A percentile compares a stretch with the other conserved stretches of the same genome.
Conservation (phyloP, 1,284 basidiomycete genomes). For the Sanghuangporus sanghuang region DNA sequence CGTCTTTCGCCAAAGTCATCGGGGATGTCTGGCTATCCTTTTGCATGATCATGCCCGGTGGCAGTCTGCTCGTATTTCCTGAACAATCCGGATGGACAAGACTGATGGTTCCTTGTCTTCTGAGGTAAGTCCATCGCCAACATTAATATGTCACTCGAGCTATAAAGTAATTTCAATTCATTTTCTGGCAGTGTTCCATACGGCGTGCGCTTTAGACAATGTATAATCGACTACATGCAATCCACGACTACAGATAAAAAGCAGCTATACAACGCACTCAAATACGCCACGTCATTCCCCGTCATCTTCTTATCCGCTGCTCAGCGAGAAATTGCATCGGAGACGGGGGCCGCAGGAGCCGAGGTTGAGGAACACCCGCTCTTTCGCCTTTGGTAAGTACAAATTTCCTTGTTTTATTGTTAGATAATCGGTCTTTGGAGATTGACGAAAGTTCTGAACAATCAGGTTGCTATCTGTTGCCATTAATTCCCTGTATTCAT, state of each 20-base stretch:
- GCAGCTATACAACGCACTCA: slow-evolving; percentile 90
- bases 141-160: not conserved
- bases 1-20: slow-evolving; percentile 94
- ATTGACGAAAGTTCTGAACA: slow-evolving; percentile 2
- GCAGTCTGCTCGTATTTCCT: slow-evolving; percentile 65
- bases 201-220: slow-evolving; percentile 88
- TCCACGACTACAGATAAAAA: slow-evolving; percentile 62
- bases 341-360: slow-evolving; percentile 40
- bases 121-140: slow-evolving; percentile 61
- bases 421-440: not conserved
- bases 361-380: slow-evolving; percentile 78
- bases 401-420: not conserved
- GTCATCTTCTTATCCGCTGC: slow-evolving; percentile 92
- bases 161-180: not conserved
- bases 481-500: slow-evolving; percentile 91
- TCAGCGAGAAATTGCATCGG: slow-evolving; percentile 63
- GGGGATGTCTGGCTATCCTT: slow-evolving; percentile 91
- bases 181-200: slow-evolving; percentile 72
- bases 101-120: slow-evolving; percentile 78
- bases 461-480: slow-evolving; percentile 79
- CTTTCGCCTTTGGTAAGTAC: slow-evolving; percentile 76
- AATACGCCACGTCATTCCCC: slow-evolving; percentile 97
- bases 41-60: slow-evolving; percentile 74
- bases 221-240: slow-evolving; percentile 79
- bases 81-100: slow-evolving; percentile 55